These are phyloP conservation scores for Pythium rhizo-oryzae DNA, from an alignment of 352 stramenopile genomes.

Conservation along the genomic window DNA sequence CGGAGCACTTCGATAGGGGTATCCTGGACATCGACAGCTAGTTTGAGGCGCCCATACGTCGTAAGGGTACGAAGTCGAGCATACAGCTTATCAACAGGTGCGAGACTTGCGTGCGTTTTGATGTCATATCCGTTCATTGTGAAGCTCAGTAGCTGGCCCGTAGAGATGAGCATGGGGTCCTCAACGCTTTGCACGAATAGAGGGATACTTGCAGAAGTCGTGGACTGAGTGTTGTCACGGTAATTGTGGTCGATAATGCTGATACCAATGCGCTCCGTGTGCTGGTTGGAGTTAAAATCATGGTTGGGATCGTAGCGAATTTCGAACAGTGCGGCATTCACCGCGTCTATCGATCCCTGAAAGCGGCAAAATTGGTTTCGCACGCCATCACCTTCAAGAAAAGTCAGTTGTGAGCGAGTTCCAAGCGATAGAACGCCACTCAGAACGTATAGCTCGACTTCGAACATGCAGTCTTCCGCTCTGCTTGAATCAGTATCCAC, in stretches of 20 bases:
- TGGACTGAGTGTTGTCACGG: constrained; percentile 48
- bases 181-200: constrained; percentile 50
- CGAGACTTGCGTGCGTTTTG: constrained; percentile 28
- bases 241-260: constrained; percentile 59
- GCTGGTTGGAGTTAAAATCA: constrained; percentile 74
- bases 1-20: constrained; percentile 33
- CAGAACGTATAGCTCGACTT: constrained; percentile 60
- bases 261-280: constrained; percentile 61
- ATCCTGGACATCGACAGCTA: constrained; percentile 26
- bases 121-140: constrained; percentile 52
- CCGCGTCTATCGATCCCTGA: constrained; percentile 44
- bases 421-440: constrained; percentile 53
- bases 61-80: constrained; percentile 54
- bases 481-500: constrained; percentile 41
- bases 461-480: constrained; percentile 46
- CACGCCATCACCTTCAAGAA: constrained; percentile 57
- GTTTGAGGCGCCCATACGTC: constrained; percentile 45
- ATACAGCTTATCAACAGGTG: constrained; percentile 34
- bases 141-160: constrained; percentile 38
- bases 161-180: constrained; percentile 44
- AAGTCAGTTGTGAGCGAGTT: constrained; percentile 26
- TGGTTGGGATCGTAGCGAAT: constrained; percentile 69
- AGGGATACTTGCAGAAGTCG: constrained; percentile 43
- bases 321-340: constrained; percentile 74
- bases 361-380: constrained; percentile 63